phyloP scores from a whole-genome alignment of 2,329 filamentous ascomycete genomes.

The Neocucurbitaria cava region DNA sequence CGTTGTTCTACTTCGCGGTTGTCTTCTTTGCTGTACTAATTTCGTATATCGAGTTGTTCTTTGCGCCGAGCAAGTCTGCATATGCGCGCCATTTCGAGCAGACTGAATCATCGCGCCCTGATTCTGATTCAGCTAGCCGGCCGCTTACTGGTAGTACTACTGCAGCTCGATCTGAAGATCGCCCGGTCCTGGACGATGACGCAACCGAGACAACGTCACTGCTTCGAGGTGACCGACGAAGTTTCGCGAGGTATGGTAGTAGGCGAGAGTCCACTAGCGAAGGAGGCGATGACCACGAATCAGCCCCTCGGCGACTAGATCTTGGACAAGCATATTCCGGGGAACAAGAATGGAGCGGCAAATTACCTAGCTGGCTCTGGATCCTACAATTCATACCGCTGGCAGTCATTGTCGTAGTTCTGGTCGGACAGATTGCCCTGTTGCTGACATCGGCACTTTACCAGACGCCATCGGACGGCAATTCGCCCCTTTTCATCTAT shows the following conservation, averaged over 20 bases:
- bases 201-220: slow-evolving; percentile 65
- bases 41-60: slow-evolving; percentile 80
- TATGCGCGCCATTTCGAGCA: slow-evolving; percentile 66
- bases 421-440: slow-evolving; percentile 78
- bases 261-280: slow-evolving; percentile 50
- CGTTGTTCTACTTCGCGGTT: slow-evolving; percentile 79
- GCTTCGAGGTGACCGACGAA: slow-evolving; percentile 59
- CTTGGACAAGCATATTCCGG: slow-evolving; percentile 60
- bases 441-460: slow-evolving; percentile 73
- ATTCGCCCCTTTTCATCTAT: slow-evolving; percentile 73
- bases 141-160: slow-evolving; percentile 43
- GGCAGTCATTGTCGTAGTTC: slow-evolving; percentile 76
- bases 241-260: slow-evolving; percentile 61
- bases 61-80: slow-evolving; percentile 70
- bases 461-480: slow-evolving; percentile 87
- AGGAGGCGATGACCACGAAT: slow-evolving; percentile 40
- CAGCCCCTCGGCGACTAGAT: slow-evolving; percentile 43
- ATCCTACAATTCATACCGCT: slow-evolving; percentile 82
- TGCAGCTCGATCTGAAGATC: slow-evolving; percentile 41
- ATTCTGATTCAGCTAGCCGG: slow-evolving; percentile 43
- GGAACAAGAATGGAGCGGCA: slow-evolving; percentile 86
- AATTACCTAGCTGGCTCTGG: slow-evolving; percentile 85
- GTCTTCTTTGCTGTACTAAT: slow-evolving; percentile 77
- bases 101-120: slow-evolving; percentile 15
- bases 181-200: slow-evolving; percentile 46